Evolutionary conservation across 1,284 basidiomycete genomes (phyloP), one percentile per base, ranked within the genome.

Genomic region (Sanguinoderma infundibulare): DNA sequence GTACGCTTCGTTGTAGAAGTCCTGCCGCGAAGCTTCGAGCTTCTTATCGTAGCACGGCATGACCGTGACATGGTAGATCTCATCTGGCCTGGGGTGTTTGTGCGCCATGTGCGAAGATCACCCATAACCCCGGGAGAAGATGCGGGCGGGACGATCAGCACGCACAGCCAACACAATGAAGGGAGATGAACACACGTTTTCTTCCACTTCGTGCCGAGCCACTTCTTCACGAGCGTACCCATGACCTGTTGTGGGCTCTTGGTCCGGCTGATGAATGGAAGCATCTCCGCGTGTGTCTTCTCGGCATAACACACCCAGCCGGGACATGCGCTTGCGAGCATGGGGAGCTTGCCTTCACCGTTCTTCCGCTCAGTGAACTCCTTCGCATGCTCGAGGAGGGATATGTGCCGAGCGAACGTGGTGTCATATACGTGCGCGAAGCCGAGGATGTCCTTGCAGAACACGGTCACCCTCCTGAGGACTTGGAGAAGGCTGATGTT

Each of bases 31-130:
- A 0, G 98, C 97, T 78, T 99, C 98, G 28, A 99, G 89, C 75
- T 99, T 99, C 79, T 99, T 99, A 83, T 99, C 98, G 76, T 98
- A 99, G 78, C 98, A 99, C 0, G 97, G 96, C 96, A 99, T 99
- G 42, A 98, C 95, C 0, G 95, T 87, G 63, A 98, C 94, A 71
- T 99, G 98, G 75, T 98, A 99, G 56, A 98, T 85, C 69, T 94
- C 81, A 69, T 91, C 81, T 1, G 94, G 91, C 34, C 91, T 95
- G 58, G 28, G 17, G 22, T 40, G 32, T 28, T 28, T 14, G 22
- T 36, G 50, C 32, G 17, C 28, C 20, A 35, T 36, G 59, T 50
- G 53, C 58, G 59, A 53, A 35, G 53, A 59, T 59, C 58, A 46
- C 35, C 50, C 20, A 44, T 14, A 55, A 20, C 32, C 35, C 59